phyloP scores from a whole-genome alignment of 78 protist genomes.

The Pirum gemmata region DNA sequence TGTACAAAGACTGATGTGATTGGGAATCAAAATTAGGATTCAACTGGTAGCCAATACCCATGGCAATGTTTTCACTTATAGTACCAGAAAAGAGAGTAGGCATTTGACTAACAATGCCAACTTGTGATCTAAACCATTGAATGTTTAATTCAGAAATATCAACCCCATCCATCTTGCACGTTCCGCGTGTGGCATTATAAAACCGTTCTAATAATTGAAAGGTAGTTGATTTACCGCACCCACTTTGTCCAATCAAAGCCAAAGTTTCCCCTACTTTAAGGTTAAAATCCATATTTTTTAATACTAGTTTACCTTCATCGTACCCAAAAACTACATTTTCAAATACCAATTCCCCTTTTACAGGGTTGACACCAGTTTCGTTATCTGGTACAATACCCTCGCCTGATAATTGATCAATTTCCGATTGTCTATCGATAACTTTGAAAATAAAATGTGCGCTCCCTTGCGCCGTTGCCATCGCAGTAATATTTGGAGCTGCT shows the following conservation, averaged over 20 bases:
- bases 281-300: not conserved
- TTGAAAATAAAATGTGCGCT: not conserved
- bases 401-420: not conserved
- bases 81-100: constrained; percentile 73
- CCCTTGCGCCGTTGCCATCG: constrained; percentile 12
- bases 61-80: constrained; percentile 76
- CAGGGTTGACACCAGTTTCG: constrained; percentile 52
- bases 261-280: constrained; percentile 35
- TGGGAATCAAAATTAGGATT: constrained; percentile 63
- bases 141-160: not conserved
- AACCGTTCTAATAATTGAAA: constrained; percentile 59
- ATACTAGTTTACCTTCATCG: constrained; percentile 39
- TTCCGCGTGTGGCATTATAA: constrained; percentile 69
- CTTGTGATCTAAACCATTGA: constrained; percentile 34
- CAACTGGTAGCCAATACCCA: constrained; percentile 73
- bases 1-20: constrained; percentile 72
- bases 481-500: constrained; percentile 31
- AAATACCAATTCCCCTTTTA: too few relatives aligned
- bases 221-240: constrained; percentile 52
- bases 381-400: constrained; percentile 18
- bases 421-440: constrained; percentile 8
- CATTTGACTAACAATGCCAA: constrained; percentile 72
- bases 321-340: constrained; percentile 67
- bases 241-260: constrained; percentile 33
- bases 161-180: constrained; percentile 64